Conservation (phyloP, 208 protist species). For the Crithidia sp. region DNA sequence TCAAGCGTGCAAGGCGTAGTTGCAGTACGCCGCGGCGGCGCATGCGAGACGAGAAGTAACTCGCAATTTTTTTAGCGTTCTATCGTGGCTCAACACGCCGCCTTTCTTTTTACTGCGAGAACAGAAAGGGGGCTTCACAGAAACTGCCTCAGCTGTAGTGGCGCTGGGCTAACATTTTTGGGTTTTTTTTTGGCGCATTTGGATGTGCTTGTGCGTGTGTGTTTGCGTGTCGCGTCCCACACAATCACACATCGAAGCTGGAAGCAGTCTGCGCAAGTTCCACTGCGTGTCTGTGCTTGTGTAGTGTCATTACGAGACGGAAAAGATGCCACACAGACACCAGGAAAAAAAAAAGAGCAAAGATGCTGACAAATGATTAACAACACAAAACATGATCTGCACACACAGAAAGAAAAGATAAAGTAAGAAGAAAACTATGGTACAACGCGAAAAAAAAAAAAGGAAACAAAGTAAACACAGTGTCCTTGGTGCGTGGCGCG, state of each 20-base stretch:
- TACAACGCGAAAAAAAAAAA: slow-evolving; percentile 16
- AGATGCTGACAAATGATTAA: background rate
- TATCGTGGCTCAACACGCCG: too few species aligned
- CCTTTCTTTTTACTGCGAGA: background rate
- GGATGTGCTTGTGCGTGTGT: background rate
- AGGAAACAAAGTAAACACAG: slow-evolving; percentile 15
- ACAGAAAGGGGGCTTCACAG: too few species aligned
- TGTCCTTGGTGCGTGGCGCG: too few species aligned
- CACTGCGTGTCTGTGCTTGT: too few species aligned
- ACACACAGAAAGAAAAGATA: background rate
- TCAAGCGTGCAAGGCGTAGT: too few species aligned
- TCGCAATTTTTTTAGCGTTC: too few species aligned
- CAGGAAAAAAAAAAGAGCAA: background rate
- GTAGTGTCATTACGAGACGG: too few species aligned
- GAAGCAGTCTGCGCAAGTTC: slow-evolving; percentile 2
- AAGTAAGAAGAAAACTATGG: background rate
- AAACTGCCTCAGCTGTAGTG: too few species aligned
- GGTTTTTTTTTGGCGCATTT: background rate
- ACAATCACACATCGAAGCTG: background rate
- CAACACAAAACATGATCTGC: background rate
- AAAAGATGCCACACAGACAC: background rate
- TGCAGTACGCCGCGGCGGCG: too few species aligned
- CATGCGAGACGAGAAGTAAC: too few species aligned
- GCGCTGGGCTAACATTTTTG: too few species aligned
- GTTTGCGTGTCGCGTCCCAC: too few species aligned